These are phyloP conservation scores for Trypanosomatidae sp. DNA, from an alignment of 208 protist species.

Conservation along the genomic window DNA sequence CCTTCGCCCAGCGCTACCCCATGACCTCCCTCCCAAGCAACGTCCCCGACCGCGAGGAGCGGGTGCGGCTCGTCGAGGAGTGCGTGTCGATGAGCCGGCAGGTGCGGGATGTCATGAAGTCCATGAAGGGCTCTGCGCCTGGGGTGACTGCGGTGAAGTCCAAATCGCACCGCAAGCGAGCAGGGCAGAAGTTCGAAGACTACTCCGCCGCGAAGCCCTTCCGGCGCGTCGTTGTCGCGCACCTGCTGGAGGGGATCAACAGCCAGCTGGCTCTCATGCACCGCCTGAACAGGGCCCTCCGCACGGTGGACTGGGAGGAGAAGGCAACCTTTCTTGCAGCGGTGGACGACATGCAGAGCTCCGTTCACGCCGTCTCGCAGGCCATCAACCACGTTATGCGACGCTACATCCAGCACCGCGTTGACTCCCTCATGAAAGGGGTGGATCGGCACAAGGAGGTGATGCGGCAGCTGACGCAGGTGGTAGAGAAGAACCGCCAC, in stretches of 20 bases:
- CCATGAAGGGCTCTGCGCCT: slow-evolving; percentile 73
- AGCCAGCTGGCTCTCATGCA: slow-evolving; percentile 58
- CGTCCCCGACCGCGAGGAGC: slow-evolving; percentile 72
- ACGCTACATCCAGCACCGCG: slow-evolving; percentile 69
- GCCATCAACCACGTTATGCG: slow-evolving; percentile 56
- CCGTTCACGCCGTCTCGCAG: slow-evolving; percentile 36
- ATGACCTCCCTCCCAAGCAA: slow-evolving; percentile 63
- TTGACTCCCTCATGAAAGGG: slow-evolving; percentile 70
- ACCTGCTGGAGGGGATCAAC: slow-evolving; percentile 56
- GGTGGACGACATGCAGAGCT: slow-evolving; percentile 54
- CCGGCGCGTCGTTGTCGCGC: slow-evolving; percentile 65
- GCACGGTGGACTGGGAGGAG: slow-evolving; percentile 78
- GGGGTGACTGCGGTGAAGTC: slow-evolving; percentile 78
- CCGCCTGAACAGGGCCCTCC: slow-evolving; percentile 65
- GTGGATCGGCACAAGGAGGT: slow-evolving; percentile 74
- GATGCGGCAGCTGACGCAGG: slow-evolving; percentile 65
- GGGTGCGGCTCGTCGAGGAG: slow-evolving; percentile 68
- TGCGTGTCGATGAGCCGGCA: slow-evolving; percentile 81
- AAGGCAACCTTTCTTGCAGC: slow-evolving; percentile 66
- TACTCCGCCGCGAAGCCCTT: slow-evolving; percentile 89
- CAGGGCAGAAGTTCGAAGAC: slow-evolving; percentile 87
- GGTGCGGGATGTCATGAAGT: slow-evolving; percentile 75
- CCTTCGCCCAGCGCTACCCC: slow-evolving; percentile 62
- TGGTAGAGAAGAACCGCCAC: slow-evolving; percentile 63
- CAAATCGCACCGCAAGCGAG: slow-evolving; percentile 65